Evolutionary conservation across 352 stramenopile species (phyloP).

Genomic region (Pythium utonaiense): DNA sequence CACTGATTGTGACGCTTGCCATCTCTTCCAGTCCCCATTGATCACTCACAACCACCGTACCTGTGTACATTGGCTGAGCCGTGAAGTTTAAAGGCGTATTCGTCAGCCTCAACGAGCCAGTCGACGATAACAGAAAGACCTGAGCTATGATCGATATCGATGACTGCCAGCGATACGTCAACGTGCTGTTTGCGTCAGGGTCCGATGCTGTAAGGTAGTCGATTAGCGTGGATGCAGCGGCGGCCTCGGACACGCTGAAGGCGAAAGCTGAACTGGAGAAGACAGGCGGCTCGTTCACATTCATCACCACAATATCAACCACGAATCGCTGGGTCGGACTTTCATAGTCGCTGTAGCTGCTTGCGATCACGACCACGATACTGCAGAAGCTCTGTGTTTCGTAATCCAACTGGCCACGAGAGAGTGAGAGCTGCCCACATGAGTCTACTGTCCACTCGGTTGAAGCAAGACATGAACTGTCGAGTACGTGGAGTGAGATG

Average conservation of each 20-base stretch:
- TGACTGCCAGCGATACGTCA: slow-evolving; percentile 9
- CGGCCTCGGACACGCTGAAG: slow-evolving; percentile 22
- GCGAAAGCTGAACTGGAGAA: slow-evolving; percentile 11
- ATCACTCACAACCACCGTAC: slow-evolving; percentile 23
- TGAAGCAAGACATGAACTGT: slow-evolving; percentile 5
- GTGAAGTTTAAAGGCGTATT: slow-evolving; percentile 26
- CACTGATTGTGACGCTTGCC: slow-evolving; percentile 26
- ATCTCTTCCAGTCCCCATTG: slow-evolving; percentile 27
- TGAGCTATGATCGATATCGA: neutral
- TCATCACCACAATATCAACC: slow-evolving; percentile 11
- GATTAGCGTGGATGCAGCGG: slow-evolving; percentile 3
- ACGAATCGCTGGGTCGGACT: slow-evolving; percentile 10
- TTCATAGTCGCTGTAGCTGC: slow-evolving; percentile 17
- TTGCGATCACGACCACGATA: slow-evolving; percentile 18
- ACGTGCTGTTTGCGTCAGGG: slow-evolving; percentile 9
- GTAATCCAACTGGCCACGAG: slow-evolving; percentile 22
- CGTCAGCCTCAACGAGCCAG: slow-evolving; percentile 11
- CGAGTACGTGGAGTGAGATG: slow-evolving; percentile 6
- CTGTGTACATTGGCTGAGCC: slow-evolving; percentile 11
- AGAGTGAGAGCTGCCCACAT: slow-evolving; percentile 25
- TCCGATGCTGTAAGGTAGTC: slow-evolving; percentile 21
- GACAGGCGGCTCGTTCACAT: slow-evolving; percentile 25
- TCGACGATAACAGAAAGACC: slow-evolving; percentile 6
- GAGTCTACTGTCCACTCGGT: slow-evolving; percentile 16
- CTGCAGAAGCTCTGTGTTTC: slow-evolving; percentile 22